phyloP scores from a whole-genome alignment of 495 filamentous ascomycete genomes.

The Penicillium ochrochloron region DNA sequence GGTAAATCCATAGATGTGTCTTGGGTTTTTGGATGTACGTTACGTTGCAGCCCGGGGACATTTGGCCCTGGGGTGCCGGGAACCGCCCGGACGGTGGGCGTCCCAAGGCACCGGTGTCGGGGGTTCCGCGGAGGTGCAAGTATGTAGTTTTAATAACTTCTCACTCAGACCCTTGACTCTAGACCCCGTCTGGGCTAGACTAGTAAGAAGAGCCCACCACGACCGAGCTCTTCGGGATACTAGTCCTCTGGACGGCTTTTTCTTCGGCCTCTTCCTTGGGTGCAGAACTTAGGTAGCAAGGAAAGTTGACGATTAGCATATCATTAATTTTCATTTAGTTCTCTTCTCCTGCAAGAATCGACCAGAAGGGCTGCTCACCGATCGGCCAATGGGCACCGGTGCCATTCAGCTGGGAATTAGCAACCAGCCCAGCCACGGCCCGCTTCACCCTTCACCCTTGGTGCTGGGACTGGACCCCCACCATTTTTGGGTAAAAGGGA shows the following conservation, averaged over 20 bases:
- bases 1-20: background rate
- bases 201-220: background rate
- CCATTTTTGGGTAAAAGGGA: constrained; percentile 2
- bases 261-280: background rate
- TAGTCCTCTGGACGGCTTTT: background rate
- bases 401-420: constrained; percentile 29
- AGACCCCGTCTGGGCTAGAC: background rate
- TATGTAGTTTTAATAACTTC: background rate
- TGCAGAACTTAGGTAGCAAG: background rate
- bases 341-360: background rate
- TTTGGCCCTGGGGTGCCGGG: background rate
- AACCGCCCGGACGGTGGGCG: constrained; percentile 2
- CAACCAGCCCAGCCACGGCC: constrained; percentile 30
- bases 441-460: constrained; percentile 21
- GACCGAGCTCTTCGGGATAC: background rate
- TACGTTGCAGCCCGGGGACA: background rate
- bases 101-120: constrained; percentile 16
- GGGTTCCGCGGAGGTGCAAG: background rate
- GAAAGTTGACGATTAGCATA: background rate
- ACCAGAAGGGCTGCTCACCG: background rate
- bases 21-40: background rate
- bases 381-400: constrained; percentile 27
- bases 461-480: constrained; percentile 17
- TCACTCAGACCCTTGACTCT: background rate
- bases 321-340: background rate